Percentiles rank a stretch among this genome's conserved stretches.
Evolutionary conservation across 768 basidiomycete species (phyloP).

Genomic region (Epithele typhae): DNA sequence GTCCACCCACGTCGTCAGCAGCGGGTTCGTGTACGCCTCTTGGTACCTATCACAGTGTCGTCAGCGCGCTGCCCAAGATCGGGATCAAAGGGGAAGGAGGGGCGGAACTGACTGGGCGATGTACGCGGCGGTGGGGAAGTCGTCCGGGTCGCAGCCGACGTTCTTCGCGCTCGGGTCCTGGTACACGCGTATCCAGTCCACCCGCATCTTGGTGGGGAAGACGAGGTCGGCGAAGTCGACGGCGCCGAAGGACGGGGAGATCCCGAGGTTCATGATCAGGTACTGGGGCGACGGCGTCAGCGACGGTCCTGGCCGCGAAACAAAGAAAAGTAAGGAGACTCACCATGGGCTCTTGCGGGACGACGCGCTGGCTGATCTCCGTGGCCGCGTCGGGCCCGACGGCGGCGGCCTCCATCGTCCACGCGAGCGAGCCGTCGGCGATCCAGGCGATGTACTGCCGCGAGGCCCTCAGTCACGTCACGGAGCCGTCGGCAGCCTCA

Average conservation of each 20-base stretch:
- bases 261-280: conserved; percentile 54
- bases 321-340: conserved; percentile 28
- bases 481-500: too few relatives aligned
- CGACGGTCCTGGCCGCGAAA: too few relatives aligned
- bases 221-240: conserved; percentile 50
- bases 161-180: conserved; percentile 46
- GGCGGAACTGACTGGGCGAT: conserved; percentile 58
- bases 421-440: conserved; percentile 51
- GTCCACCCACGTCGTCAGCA: conserved; percentile 43
- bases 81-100: too few relatives aligned
- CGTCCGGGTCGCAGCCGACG: conserved; percentile 64
- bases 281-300: too few relatives aligned
- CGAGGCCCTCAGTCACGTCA: too few relatives aligned
- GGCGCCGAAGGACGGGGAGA: conserved; percentile 55
- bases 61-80: too few relatives aligned
- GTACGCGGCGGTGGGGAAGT: conserved; percentile 73
- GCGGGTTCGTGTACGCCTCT: conserved; percentile 70
- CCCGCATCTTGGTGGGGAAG: conserved; percentile 55
- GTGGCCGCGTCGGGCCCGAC: conserved; percentile 51
- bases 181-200: conserved; percentile 85
- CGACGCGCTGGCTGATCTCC: conserved; percentile 61
- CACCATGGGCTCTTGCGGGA: conserved; percentile 85
- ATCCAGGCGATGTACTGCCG: conserved; percentile 87
- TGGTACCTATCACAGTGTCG: conserved; percentile 50
- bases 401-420: conserved; percentile 65